Evolutionary conservation across 345 rosid genomes (phyloP).

Genomic region (Dipteronia dyeriana): DNA sequence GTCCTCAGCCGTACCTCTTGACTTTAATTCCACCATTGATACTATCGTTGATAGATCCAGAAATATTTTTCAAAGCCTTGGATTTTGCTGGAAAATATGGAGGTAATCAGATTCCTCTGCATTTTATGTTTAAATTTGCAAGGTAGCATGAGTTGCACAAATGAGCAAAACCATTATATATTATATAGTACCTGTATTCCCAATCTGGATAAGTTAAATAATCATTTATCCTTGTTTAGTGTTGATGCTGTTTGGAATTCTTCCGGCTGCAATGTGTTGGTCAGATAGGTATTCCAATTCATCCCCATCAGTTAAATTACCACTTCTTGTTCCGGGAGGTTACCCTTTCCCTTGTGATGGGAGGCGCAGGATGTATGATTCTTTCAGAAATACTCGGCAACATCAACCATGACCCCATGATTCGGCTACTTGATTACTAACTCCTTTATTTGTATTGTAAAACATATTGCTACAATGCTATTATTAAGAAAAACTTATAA

Average conservation of each 20-base stretch:
- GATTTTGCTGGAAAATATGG: constrained; percentile 96
- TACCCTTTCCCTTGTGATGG: constrained; percentile 59
- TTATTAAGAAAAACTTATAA: too few species aligned
- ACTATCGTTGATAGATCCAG: constrained; percentile 78
- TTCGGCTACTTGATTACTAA: too few species aligned
- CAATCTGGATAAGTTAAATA: too few species aligned
- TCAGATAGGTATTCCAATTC: constrained; percentile 70
- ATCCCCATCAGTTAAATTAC: constrained; percentile 31
- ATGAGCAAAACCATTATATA: too few species aligned
- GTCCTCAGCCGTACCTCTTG: constrained; percentile 64
- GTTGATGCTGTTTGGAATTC: constrained; percentile 73
- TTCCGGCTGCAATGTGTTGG: constrained; percentile 97
- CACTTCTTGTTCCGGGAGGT: constrained; percentile 78
- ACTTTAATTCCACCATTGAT: constrained; percentile 77
- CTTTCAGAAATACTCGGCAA: constrained; percentile 54
- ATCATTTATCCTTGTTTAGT: constrained; percentile 33
- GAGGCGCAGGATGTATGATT: constrained; percentile 63
- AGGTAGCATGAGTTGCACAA: background rate
- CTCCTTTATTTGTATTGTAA: too few species aligned
- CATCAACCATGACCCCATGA: background rate
- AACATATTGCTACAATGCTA: too few species aligned
- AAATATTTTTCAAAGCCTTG: constrained; percentile 90
- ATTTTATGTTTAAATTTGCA: too few species aligned
- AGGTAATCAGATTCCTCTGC: constrained; percentile 37
- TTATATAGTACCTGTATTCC: background rate